phyloP scores from a whole-genome alignment of 73 alveolate species.

The Paramecium pentaurelia region DNA sequence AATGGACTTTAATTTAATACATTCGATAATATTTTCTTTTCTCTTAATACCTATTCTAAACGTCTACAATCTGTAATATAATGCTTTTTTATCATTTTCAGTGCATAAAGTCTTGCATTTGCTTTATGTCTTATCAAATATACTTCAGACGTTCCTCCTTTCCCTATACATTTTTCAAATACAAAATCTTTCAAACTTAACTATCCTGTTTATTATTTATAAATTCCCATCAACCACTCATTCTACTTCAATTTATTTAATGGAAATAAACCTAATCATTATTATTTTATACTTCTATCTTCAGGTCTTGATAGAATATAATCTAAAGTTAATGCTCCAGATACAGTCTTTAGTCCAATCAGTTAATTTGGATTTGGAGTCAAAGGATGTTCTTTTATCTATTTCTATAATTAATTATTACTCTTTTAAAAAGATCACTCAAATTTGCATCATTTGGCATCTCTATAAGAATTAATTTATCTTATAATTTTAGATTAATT shows the following conservation, averaged over 20 bases:
- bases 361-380: conserved; percentile 27
- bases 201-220: background rate
- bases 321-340: background rate
- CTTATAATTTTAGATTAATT: conserved; percentile 8
- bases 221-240: conserved; percentile 34
- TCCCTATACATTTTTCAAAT: conserved; percentile 56
- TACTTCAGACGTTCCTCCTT: conserved; percentile 64
- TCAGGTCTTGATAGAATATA: conserved; percentile 22
- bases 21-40: conserved; percentile 50
- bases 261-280: background rate
- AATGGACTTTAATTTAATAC: conserved; percentile 47
- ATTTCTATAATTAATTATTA: background rate
- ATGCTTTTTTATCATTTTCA: conserved; percentile 54
- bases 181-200: conserved; percentile 23
- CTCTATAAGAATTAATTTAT: background rate
- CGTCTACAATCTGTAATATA: conserved; percentile 59
- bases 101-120: conserved; percentile 45
- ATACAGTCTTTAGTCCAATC: background rate
- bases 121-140: conserved; percentile 58
- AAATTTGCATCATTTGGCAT: background rate
- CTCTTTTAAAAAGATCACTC: background rate
- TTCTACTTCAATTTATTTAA: background rate
- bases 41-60: conserved; percentile 55
- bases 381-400: conserved; percentile 39
- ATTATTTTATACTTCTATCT: background rate